These are phyloP conservation scores for Fusarium sp. DNA, from an alignment of 2,329 filamentous ascomycete genomes.

Conservation along the genomic window DNA sequence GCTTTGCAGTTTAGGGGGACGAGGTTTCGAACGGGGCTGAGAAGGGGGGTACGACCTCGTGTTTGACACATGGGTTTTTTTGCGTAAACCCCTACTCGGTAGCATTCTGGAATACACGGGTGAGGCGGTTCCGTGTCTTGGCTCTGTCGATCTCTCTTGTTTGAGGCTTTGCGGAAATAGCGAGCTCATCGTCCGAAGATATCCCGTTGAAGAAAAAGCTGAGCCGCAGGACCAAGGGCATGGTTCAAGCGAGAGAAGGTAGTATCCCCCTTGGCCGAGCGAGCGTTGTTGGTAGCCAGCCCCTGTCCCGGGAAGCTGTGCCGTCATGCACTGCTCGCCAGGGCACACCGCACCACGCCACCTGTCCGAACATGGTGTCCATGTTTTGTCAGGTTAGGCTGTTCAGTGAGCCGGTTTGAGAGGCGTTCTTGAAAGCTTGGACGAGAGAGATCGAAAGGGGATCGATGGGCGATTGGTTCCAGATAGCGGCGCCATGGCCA, in stretches of 20 bases:
- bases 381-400: not conserved
- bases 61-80: not conserved
- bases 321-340: not conserved
- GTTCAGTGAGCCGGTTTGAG: not conserved
- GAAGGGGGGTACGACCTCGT: not conserved
- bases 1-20: not conserved
- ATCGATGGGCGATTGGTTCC: not conserved
- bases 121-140: not conserved
- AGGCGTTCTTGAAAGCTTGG: not conserved
- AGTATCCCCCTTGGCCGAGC: not conserved
- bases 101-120: not conserved
- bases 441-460: not conserved
- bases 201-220: not conserved
- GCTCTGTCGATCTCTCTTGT: not conserved
- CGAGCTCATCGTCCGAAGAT: not conserved
- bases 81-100: not conserved
- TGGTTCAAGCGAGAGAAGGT: not conserved
- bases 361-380: not conserved
- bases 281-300: not conserved
- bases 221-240: not conserved
- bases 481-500: not conserved
- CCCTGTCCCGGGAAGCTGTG: not conserved
- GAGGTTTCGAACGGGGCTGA: not conserved
- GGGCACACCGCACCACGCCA: not conserved
- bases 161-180: conserved; percentile 1